Conservation (phyloP, 2,329 filamentous ascomycete species). For the Colletotrichum sp. region DNA sequence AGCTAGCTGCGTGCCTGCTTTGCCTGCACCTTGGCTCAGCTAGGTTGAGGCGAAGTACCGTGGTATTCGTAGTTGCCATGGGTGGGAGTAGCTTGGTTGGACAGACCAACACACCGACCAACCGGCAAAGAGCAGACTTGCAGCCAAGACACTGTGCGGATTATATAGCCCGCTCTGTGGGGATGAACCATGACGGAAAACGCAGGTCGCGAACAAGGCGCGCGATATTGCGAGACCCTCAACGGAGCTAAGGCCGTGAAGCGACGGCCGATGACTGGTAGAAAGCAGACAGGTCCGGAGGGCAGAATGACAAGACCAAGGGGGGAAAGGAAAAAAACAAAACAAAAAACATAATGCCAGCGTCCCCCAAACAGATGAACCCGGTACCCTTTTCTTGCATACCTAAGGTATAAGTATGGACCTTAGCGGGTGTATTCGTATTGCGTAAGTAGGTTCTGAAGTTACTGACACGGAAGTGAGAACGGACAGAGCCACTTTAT, state of each 20-base stretch:
- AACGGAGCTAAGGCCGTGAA: constrained; percentile 6
- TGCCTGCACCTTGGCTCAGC: neutral
- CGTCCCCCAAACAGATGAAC: neutral
- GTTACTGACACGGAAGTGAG: neutral
- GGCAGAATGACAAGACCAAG: neutral
- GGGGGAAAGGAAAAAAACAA: neutral
- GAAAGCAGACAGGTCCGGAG: neutral
- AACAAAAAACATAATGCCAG: neutral
- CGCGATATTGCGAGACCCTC: neutral
- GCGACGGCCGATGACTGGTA: neutral
- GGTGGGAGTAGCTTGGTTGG: neutral
- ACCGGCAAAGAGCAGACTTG: neutral
- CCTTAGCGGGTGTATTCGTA: neutral
- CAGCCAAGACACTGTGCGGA: neutral
- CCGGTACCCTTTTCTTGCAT: neutral
- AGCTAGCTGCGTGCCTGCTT: neutral
- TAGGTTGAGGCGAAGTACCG: neutral
- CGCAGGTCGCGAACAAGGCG: neutral
- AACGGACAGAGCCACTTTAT: neutral
- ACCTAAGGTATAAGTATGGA: neutral
- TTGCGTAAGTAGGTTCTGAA: neutral
- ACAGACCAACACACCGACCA: neutral
- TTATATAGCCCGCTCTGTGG: neutral
- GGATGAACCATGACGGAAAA: neutral
- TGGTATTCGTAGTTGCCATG: neutral